A percentile compares a stretch with the other conserved stretches of the same genome.
phyloP scores from a whole-genome alignment of 805 yeast species.

The Candida andamanensis region DNA sequence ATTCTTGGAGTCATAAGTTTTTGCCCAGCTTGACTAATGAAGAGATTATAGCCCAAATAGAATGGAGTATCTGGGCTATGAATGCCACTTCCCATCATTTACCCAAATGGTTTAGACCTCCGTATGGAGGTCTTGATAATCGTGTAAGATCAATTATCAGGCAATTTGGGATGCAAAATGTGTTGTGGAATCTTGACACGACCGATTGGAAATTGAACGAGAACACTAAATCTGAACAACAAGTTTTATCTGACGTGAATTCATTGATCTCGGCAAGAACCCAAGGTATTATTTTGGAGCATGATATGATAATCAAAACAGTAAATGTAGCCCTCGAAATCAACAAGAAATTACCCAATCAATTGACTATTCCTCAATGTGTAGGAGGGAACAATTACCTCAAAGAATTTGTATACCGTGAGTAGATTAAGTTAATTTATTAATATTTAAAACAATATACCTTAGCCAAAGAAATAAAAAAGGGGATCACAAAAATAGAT shows the following conservation, averaged over 20 bases:
- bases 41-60: conserved; percentile 78
- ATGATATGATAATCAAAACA: conserved; percentile 66
- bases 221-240: conserved; percentile 42
- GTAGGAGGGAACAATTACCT: conserved; percentile 64
- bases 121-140: conserved; percentile 92
- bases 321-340: conserved; percentile 65
- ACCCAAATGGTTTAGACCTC: conserved; percentile 95
- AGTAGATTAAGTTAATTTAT: no score
- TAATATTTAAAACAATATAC: no score
- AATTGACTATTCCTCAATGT: conserved; percentile 75
- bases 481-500: background rate
- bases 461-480: background rate
- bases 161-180: conserved; percentile 83
- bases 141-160: conserved; percentile 74
- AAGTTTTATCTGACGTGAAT: conserved; percentile 52
- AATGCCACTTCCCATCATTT: conserved; percentile 84
- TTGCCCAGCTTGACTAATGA: conserved; percentile 76
- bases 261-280: conserved; percentile 39
- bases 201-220: conserved; percentile 77
- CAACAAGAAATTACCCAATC: conserved; percentile 51
- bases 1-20: conserved; percentile 90
- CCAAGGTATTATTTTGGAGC: conserved; percentile 77
- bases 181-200: conserved; percentile 87
- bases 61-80: conserved; percentile 98
- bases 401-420: no score